Percentiles rank a stretch among this genome's conserved stretches.
Conservation (phyloP, 352 stramenopile species). For the Globisporangium camurandrum region DNA sequence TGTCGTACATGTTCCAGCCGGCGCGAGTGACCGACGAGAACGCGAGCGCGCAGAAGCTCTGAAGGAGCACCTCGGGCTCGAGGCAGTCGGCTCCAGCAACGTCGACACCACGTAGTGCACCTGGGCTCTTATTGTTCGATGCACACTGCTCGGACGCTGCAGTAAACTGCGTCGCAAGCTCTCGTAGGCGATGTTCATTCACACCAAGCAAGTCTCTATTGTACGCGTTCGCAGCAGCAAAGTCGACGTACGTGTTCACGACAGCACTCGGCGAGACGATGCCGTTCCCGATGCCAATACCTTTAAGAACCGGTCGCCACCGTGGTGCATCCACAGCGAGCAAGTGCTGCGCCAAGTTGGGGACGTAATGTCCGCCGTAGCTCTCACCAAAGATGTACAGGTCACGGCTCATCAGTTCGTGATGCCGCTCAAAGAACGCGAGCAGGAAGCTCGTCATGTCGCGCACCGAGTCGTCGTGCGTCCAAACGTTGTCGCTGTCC, state of each 20-base stretch:
- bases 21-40: slow-evolving; percentile 7
- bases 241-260: slow-evolving; percentile 42
- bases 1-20: slow-evolving; percentile 62
- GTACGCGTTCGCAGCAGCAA: slow-evolving; percentile 35
- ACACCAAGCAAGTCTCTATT: slow-evolving; percentile 26
- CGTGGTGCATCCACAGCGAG: slow-evolving; percentile 27
- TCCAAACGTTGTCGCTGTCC: slow-evolving; percentile 25
- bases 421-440: slow-evolving; percentile 42
- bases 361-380: slow-evolving; percentile 94
- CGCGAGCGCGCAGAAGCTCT: slow-evolving; percentile 12
- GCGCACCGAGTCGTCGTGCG: slow-evolving; percentile 28
- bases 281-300: slow-evolving; percentile 81
- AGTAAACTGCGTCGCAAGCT: slow-evolving; percentile 14
- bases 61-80: slow-evolving; percentile 13
- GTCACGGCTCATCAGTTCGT: slow-evolving; percentile 28
- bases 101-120: background rate
- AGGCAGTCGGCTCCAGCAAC: slow-evolving; percentile 11
- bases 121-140: background rate
- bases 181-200: slow-evolving; percentile 8
- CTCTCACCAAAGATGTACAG: slow-evolving; percentile 95
- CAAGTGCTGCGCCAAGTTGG: slow-evolving; percentile 78
- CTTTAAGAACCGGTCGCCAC: slow-evolving; percentile 46
- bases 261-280: slow-evolving; percentile 48
- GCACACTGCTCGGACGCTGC: slow-evolving; percentile 11
- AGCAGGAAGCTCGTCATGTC: slow-evolving; percentile 49